Base-by-base conservation (phyloP, 2,329 filamentous ascomycete genomes). In the Tolypocladium ovalisporum region DNA sequence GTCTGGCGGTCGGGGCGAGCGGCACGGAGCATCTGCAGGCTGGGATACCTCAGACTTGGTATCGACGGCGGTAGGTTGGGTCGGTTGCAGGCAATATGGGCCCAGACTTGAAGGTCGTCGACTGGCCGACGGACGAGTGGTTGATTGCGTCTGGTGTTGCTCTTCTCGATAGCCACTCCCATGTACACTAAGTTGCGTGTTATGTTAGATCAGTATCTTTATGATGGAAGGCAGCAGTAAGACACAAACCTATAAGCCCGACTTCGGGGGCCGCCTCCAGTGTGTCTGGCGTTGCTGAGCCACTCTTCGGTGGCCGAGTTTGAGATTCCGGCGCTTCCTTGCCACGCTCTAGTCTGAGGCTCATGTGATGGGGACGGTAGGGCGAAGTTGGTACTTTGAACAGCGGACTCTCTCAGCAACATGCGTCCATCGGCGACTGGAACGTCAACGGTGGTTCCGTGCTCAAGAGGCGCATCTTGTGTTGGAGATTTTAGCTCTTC, bases 201-300 rank as follows among this genome's bases (percentile, higher is more conserved):
- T 35, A 56, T 19, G 7, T 32, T 12, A 4, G 42, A n/a, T n/a
- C n/a, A n/a, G n/a, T n/a, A n/a, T 27, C 12, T 39, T 35, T 6
- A 29, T 9, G 13, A 40, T n/a, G n/a, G n/a, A 32, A 52, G 10
- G 17, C 29, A 22, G 10, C 17, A 15, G 9, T n/a, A 10, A 27
- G 40, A 52, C 36, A 56, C 61, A 34, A 57, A 62, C 61, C 61
- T 62, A 32, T 57, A 56, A 24, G 60, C 55, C 39, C 61, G 58
- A 34, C 47, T 53, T 22, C 57, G 56, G 5, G 58, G 54, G 17
- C 34, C 24, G 29, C 56, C 37, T 34, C 42, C 52, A 35, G 60
- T 29, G 22, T 60, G 58, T 27, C 54, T 60, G 40, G 59, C 54
- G 19, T 39, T 55, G 52, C 24, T 51, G 37, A 39, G 55, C 17